These are phyloP conservation scores for Novakomyces olei DNA, from an alignment of 805 yeast species.

Conservation along the genomic window DNA sequence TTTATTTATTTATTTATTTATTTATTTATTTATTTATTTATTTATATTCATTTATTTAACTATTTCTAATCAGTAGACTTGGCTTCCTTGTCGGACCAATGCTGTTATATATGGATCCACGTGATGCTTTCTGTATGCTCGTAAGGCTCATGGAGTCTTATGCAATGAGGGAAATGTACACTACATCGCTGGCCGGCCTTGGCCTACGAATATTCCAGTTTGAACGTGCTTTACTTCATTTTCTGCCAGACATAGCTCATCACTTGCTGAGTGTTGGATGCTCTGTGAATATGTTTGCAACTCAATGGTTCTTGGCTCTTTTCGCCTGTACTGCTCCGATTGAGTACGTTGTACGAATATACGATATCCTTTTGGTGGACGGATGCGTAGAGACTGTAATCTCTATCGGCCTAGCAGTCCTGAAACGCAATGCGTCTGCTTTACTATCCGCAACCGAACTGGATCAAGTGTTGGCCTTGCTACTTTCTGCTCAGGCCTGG, in stretches of 20 bases:
- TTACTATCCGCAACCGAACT: no score
- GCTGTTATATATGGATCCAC: constrained; percentile 21
- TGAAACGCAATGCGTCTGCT: constrained; percentile 53
- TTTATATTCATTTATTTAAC: no score
- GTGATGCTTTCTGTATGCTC: constrained; percentile 28
- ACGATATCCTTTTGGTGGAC: constrained; percentile 72
- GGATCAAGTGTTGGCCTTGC: no score
- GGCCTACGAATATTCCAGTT: constrained; percentile 32
- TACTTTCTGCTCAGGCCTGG: no score
- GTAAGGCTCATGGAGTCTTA: constrained; percentile 38
- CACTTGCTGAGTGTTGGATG: constrained; percentile 27
- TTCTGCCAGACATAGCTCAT: constrained; percentile 20
- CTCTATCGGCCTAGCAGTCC: constrained; percentile 57
- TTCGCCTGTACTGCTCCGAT: constrained; percentile 90
- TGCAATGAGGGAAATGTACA: constrained; percentile 29
- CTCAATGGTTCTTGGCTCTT: constrained; percentile 91
- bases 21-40: no score
- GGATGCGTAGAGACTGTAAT: constrained; percentile 73
- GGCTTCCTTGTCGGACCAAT: constrained; percentile 41
- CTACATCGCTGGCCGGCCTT: constrained; percentile 33
- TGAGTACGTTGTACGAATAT: constrained; percentile 66
- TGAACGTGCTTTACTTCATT: constrained; percentile 20
- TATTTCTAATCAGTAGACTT: no score
- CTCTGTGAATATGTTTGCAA: no score
- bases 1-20: no score